Evolutionary conservation across 257 asterid species (phyloP).

Genomic region (Nicotiana sylvestris): DNA sequence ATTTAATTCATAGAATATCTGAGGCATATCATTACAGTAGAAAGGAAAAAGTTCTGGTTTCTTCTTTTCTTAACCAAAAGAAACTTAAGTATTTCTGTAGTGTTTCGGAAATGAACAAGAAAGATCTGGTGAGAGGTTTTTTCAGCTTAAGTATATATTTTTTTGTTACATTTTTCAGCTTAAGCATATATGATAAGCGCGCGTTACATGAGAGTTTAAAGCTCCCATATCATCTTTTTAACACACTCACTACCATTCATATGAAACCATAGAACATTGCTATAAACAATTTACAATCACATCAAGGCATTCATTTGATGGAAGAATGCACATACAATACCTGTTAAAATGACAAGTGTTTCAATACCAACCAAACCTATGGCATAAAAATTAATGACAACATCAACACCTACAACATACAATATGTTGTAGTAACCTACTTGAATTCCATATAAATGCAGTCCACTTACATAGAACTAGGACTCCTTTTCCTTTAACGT

Average conservation of each 20-base stretch:
- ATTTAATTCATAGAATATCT: too few species aligned
- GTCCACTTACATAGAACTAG: neutral
- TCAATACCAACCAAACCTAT: slow-evolving; percentile 5
- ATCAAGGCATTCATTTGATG: slow-evolving; percentile 8
- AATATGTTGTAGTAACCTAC: neutral
- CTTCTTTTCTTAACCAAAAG: too few species aligned
- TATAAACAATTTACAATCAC: neutral
- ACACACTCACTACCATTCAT: neutral
- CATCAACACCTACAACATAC: neutral
- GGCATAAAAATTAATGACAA: neutral
- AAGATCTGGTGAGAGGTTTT: too few species aligned
- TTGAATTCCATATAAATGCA: neutral
- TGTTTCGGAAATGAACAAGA: too few species aligned
- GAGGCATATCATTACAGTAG: too few species aligned
- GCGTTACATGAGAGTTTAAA: neutral
- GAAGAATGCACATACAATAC: neutral
- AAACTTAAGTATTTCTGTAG: too few species aligned
- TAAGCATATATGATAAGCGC: neutral
- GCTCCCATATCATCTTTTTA: neutral
- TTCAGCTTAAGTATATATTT: too few species aligned
- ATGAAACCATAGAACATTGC: neutral
- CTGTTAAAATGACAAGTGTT: neutral
- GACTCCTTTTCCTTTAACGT: slow-evolving; percentile 25
- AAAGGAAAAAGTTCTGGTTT: too few species aligned
- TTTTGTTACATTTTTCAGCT: too few species aligned